Conservation (phyloP, 179 eudicot species). For the Camellia oleifera region DNA sequence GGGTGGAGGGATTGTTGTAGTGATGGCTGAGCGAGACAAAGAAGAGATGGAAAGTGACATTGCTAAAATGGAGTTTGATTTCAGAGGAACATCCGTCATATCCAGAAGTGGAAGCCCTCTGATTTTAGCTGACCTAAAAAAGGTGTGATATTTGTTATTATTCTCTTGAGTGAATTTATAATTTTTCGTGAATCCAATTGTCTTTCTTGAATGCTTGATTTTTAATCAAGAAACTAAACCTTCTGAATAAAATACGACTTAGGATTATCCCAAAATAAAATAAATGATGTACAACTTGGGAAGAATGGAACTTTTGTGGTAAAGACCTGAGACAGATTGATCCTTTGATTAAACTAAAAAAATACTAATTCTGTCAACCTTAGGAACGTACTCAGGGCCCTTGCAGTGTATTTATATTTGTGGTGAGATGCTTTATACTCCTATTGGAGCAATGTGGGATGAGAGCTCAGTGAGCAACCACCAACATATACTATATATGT, state of each 20-base stretch:
- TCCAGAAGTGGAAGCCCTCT: constrained; percentile 69
- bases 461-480: too few species aligned
- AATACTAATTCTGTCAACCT: background rate
- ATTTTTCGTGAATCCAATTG: background rate
- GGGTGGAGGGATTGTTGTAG: constrained; percentile 57
- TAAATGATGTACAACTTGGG: background rate
- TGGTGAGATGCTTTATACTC: too few species aligned
- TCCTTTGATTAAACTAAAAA: background rate
- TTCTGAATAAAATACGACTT: background rate
- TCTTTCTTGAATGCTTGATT: background rate
- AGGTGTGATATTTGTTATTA: constrained; percentile 26
- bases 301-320: background rate
- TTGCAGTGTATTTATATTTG: too few species aligned
- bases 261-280: background rate
- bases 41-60: constrained; percentile 67
- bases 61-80: constrained; percentile 62
- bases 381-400: too few species aligned
- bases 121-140: constrained; percentile 59
- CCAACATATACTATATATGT: too few species aligned
- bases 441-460: too few species aligned
- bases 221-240: background rate
- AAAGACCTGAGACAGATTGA: background rate
- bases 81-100: constrained; percentile 60
- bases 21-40: constrained; percentile 62
- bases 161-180: background rate